Evolutionary conservation across 441 rosid species (phyloP).

Genomic region (Manihot esculenta): DNA sequence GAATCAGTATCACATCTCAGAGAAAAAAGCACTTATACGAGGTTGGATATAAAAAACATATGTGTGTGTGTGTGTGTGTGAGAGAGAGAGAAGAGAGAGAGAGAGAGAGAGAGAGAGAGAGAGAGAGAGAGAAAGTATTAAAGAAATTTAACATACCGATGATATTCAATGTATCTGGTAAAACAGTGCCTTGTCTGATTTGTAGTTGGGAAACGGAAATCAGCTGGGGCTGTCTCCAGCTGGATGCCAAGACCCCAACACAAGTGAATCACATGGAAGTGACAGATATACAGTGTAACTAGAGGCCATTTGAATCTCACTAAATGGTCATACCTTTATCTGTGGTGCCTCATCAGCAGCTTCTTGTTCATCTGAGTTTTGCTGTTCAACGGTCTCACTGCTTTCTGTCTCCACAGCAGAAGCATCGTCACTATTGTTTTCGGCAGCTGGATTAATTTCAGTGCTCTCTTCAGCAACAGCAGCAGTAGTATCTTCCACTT

Average conservation of each 20-base stretch:
- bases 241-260: slow-evolving; percentile 27
- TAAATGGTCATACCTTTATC: slow-evolving; percentile 56
- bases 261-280: slow-evolving; percentile 18
- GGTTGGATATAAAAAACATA: too few species aligned
- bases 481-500: slow-evolving; percentile 16
- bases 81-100: too few species aligned
- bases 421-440: slow-evolving; percentile 35
- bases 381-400: slow-evolving; percentile 39
- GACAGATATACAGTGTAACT: not conserved
- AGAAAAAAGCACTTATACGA: not conserved
- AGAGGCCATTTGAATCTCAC: not conserved
- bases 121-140: not conserved
- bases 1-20: not conserved
- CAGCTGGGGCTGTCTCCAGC: slow-evolving; percentile 99
- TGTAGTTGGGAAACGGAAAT: slow-evolving; percentile 93
- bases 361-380: slow-evolving; percentile 46
- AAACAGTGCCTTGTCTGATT: slow-evolving; percentile 96
- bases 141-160: slow-evolving; percentile 50
- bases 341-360: slow-evolving; percentile 62
- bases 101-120: too few species aligned
- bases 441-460: slow-evolving; percentile 42
- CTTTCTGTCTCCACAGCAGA: slow-evolving; percentile 48
- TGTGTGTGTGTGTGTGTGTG: too few species aligned
- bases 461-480: slow-evolving; percentile 49
- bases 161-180: slow-evolving; percentile 86